Percentiles rank a stretch among this genome's conserved stretches.
phyloP scores from a whole-genome alignment of 2,329 filamentous ascomycete genomes.

The Aureobasidium sp. region DNA sequence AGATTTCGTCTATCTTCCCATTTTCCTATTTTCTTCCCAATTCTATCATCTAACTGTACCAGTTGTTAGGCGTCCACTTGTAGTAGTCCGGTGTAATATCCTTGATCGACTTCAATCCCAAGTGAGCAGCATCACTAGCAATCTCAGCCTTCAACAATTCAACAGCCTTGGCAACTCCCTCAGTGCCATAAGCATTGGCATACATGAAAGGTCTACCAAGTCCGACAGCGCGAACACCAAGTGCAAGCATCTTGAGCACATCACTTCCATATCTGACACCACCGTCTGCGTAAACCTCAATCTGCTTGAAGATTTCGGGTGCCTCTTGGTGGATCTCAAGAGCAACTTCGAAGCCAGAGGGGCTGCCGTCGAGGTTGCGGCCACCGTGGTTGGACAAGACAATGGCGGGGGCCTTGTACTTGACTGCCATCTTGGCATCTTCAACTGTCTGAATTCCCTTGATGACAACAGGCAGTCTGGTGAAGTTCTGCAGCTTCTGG shows the following conservation, averaged over 20 bases:
- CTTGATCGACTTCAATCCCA: neutral
- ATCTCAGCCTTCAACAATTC: constrained; percentile 3
- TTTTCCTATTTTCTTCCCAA: too few species aligned
- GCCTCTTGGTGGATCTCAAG: constrained; percentile 69
- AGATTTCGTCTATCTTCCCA: too few species aligned
- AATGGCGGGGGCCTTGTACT: constrained; percentile 51
- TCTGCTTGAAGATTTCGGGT: constrained; percentile 63
- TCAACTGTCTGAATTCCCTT: constrained; percentile 47
- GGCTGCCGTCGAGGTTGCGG: constrained; percentile 54
- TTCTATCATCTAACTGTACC: neutral
- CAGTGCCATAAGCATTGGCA: constrained; percentile 65
- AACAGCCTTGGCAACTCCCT: constrained; percentile 39
- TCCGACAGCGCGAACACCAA: constrained; percentile 69
- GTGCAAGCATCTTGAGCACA: constrained; percentile 71
- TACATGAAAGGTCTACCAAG: constrained; percentile 69
- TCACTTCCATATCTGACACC: constrained; percentile 71
- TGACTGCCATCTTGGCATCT: constrained; percentile 46
- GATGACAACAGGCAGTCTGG: constrained; percentile 44
- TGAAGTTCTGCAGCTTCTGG: constrained; percentile 40
- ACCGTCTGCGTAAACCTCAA: constrained; percentile 72
- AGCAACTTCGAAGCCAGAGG: constrained; percentile 64
- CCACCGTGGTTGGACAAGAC: constrained; percentile 58
- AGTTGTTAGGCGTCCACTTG: constrained; percentile 7
- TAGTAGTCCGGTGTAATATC: neutral
- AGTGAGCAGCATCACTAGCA: neutral